A percentile compares a stretch with the other conserved stretches of the same genome.
phyloP scores from a whole-genome alignment of 108 stramenopile species.

The Conticribra weissflogii region DNA sequence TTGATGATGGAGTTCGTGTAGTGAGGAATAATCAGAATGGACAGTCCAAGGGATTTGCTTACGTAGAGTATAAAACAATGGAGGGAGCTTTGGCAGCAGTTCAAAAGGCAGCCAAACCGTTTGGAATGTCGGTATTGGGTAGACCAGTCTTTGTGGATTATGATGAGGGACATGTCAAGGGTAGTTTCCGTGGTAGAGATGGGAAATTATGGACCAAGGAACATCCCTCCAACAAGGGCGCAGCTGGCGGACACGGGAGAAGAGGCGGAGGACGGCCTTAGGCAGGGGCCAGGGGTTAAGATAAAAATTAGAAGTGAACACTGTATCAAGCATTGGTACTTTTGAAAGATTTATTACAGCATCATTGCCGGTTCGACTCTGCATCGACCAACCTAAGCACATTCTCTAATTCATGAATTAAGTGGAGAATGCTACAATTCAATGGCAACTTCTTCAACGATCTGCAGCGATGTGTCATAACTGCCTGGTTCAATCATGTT shows the following conservation, averaged over 20 bases:
- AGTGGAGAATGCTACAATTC: too few species aligned
- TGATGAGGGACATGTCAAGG: constrained; percentile 80
- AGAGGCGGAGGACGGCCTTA: constrained; percentile 18
- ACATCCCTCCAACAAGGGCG: constrained; percentile 15
- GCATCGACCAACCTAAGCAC: too few species aligned
- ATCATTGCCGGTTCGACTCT: too few species aligned
- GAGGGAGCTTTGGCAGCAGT: constrained; percentile 59
- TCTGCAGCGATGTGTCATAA: too few species aligned
- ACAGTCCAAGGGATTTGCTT: constrained; percentile 81
- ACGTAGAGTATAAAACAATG: constrained; percentile 73
- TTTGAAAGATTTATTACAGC: too few species aligned
- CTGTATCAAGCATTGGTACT: too few species aligned
- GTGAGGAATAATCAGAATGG: constrained; percentile 62
- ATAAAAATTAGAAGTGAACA: too few species aligned
- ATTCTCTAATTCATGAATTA: too few species aligned
- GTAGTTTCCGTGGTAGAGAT: constrained; percentile 62
- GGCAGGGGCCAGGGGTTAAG: constrained; percentile 7
- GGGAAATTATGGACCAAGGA: constrained; percentile 73
- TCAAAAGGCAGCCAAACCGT: constrained; percentile 61
- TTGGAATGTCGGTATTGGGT: constrained; percentile 51
- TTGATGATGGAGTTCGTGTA: constrained; percentile 75
- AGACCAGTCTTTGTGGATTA: constrained; percentile 74
- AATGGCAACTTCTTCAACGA: too few species aligned
- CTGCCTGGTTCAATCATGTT: too few species aligned
- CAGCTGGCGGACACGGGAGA: constrained; percentile 10